These are phyloP conservation scores for Syzygium malaccense DNA, from an alignment of 441 rosid species.

Conservation along the genomic window DNA sequence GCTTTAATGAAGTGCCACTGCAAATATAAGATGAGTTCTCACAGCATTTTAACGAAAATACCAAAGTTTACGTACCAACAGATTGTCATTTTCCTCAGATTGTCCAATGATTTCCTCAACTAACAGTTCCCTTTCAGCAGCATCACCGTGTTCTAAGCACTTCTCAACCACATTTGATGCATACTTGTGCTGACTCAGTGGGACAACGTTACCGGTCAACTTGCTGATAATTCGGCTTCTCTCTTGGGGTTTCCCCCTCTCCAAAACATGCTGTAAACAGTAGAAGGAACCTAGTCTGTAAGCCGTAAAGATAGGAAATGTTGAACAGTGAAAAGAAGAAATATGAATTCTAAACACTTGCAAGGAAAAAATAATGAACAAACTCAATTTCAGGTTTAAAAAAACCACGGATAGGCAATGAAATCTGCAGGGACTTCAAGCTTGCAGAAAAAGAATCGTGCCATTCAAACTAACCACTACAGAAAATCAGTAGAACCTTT, in stretches of 20 bases:
- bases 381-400: not conserved
- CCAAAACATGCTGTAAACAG: slow-evolving; percentile 16
- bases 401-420: not conserved
- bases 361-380: not conserved
- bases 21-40: not conserved
- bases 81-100: slow-evolving; percentile 18
- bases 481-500: not conserved
- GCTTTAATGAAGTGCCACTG: not conserved
- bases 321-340: not conserved
- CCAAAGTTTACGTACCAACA: slow-evolving; percentile 9
- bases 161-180: slow-evolving; percentile 22
- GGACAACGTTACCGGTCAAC: slow-evolving; percentile 16
- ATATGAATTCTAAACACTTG: not conserved
- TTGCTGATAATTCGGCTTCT: slow-evolving; percentile 15
- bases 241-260: slow-evolving; percentile 18
- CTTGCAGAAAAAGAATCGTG: not conserved
- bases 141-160: slow-evolving; percentile 19
- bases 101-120: slow-evolving; percentile 14
- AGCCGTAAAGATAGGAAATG: not conserved
- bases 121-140: slow-evolving; percentile 11
- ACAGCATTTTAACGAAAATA: not conserved
- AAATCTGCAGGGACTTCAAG: not conserved
- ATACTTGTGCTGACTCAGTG: slow-evolving; percentile 20
- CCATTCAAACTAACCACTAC: not conserved
- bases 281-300: not conserved